Evolutionary conservation across 768 basidiomycete genomes (phyloP).

Genomic region (Fomitopsis pulvina): DNA sequence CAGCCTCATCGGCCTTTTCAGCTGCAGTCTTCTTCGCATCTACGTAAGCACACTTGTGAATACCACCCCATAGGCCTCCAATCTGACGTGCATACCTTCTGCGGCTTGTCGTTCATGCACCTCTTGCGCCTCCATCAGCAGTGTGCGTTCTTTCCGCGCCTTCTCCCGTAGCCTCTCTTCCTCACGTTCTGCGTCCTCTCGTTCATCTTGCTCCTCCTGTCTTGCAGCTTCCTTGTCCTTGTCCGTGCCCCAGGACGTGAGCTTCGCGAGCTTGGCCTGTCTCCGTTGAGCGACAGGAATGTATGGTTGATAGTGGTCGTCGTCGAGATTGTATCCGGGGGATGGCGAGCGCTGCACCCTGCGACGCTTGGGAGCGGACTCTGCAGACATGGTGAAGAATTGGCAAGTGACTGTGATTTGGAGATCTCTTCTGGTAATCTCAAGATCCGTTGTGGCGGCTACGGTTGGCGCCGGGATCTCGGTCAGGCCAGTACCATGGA

Average conservation of each 20-base stretch:
- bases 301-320: constrained; percentile 75
- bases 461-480: too few species aligned
- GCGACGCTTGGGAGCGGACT: constrained; percentile 41
- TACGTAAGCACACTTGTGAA: constrained; percentile 14
- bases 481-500: too few species aligned
- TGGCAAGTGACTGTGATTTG: too few species aligned
- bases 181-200: constrained; percentile 70
- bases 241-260: constrained; percentile 56
- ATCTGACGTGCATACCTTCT: constrained; percentile 49
- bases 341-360: constrained; percentile 52
- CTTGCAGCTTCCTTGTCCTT: constrained; percentile 40
- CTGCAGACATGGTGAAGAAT: constrained; percentile 19
- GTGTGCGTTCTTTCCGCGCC: constrained; percentile 76
- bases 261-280: constrained; percentile 70
- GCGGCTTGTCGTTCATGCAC: constrained; percentile 78
- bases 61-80: not conserved
- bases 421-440: too few species aligned
- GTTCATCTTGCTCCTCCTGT: constrained; percentile 53
- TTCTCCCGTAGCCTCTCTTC: constrained; percentile 72
- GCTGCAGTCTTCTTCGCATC: constrained; percentile 84
- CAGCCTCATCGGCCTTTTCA: constrained; percentile 84
- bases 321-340: constrained; percentile 54
- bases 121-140: constrained; percentile 92
- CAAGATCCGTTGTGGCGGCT: too few species aligned
- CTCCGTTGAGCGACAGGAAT: constrained; percentile 82